Conservation (phyloP, 225 moss, liverwort and hornwort genomes). For the Asterella californica region DNA sequence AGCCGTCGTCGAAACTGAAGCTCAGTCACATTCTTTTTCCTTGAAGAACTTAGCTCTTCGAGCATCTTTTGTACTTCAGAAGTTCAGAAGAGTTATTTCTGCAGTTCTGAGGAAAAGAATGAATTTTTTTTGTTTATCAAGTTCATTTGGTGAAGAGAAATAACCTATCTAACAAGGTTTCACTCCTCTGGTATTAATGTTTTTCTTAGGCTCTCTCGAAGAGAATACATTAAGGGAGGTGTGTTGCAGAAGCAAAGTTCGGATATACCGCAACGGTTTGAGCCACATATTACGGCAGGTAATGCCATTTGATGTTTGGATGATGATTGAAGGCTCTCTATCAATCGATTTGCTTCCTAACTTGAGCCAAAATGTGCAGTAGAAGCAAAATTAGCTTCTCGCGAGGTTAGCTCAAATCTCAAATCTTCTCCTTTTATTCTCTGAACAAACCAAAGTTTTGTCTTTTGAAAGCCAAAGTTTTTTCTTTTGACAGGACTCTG, state of each 20-base stretch:
- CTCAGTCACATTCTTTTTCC: not conserved
- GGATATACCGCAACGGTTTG: slow-evolving; percentile 58
- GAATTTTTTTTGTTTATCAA: no score
- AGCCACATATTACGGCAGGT: slow-evolving; percentile 79
- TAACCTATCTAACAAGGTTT: not conserved
- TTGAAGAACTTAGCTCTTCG: not conserved
- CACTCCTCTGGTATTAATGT: not conserved
- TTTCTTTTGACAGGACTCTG: slow-evolving; percentile 54
- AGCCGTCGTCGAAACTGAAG: not conserved
- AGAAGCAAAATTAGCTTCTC: not conserved
- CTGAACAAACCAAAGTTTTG: not conserved
- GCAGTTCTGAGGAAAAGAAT: not conserved
- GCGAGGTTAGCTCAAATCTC: not conserved
- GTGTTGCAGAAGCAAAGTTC: slow-evolving; percentile 95
- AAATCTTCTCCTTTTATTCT: not conserved
- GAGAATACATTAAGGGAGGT: slow-evolving; percentile 96
- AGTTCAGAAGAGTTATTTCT: not conserved
- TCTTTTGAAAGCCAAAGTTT: not conserved
- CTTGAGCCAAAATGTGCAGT: not conserved
- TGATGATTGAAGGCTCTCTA: not conserved
- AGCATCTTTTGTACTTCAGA: not conserved
- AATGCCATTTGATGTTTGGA: not conserved
- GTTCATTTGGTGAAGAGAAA: no score
- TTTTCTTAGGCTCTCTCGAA: slow-evolving; percentile 72
- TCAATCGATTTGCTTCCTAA: not conserved